phyloP scores from a whole-genome alignment of 1,139 yeast genomes.

The Geotrichum restrictum region DNA sequence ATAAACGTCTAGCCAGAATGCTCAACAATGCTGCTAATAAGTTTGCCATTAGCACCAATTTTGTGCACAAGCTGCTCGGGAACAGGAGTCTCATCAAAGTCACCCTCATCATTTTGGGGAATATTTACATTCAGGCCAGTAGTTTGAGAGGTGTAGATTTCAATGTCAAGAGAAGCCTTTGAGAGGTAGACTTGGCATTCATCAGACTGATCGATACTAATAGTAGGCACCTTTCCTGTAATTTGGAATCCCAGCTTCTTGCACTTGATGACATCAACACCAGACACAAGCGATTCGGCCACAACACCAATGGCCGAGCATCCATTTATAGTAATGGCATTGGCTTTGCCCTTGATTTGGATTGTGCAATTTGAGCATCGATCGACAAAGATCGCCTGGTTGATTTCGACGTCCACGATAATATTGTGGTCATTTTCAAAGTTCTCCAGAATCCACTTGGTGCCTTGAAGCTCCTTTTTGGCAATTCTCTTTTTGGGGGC shows the following conservation, averaged over 20 bases:
- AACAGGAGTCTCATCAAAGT: conserved; percentile 69
- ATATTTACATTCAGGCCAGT: conserved; percentile 81
- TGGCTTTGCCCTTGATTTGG: conserved; percentile 86
- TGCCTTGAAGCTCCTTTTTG: conserved; percentile 72
- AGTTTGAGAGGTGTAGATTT: conserved; percentile 76
- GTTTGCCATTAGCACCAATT: conserved; percentile 44
- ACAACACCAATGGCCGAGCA: conserved; percentile 71
- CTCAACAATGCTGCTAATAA: conserved; percentile 53
- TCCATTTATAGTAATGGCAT: conserved; percentile 76
- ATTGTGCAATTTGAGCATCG: conserved; percentile 69
- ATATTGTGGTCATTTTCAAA: conserved; percentile 58
- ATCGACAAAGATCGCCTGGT: conserved; percentile 86
- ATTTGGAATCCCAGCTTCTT: conserved; percentile 80
- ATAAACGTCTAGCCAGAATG: conserved; percentile 53
- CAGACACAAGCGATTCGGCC: conserved; percentile 79
- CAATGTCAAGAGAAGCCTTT: conserved; percentile 62
- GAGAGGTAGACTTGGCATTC: conserved; percentile 79
- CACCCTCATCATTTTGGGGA: conserved; percentile 59
- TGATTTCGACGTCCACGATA: conserved; percentile 72
- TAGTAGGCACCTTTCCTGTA: conserved; percentile 71
- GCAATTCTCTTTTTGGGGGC: conserved; percentile 52
- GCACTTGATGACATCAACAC: conserved; percentile 82
- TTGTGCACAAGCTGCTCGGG: conserved; percentile 85
- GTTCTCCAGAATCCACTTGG: conserved; percentile 86
- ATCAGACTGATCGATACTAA: conserved; percentile 83